A percentile compares a stretch with the other conserved stretches of the same genome.
phyloP scores from a whole-genome alignment of 306 rosid genomes.

The Trifolium dubium region DNA sequence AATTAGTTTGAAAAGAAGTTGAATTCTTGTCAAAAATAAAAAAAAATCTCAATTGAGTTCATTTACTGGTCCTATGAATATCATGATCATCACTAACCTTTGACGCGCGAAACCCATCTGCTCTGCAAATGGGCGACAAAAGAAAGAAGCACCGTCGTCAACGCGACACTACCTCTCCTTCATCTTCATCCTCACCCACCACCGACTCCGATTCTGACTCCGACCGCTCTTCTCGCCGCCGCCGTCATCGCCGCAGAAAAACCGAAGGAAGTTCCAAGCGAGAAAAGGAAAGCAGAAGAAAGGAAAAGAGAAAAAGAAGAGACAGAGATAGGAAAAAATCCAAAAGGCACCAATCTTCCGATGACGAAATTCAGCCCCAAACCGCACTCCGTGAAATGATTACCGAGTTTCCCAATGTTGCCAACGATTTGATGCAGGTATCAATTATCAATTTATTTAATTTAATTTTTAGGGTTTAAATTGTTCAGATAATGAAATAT shows the following conservation, averaged over 20 bases:
- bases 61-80: too few species aligned
- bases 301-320: constrained; percentile 52
- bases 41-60: too few species aligned
- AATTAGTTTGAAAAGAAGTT: too few species aligned
- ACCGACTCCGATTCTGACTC: constrained; percentile 48
- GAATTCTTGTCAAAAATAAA: too few species aligned
- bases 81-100: neutral
- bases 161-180: constrained; percentile 38
- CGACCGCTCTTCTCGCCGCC: constrained; percentile 62
- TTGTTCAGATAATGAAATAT: neutral
- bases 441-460: neutral
- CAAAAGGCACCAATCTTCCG: constrained; percentile 47
- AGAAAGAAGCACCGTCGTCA: constrained; percentile 53
- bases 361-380: constrained; percentile 58
- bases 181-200: constrained; percentile 54
- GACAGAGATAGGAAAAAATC: constrained; percentile 55
- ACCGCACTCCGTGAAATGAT: constrained; percentile 54
- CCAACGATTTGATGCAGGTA: constrained; percentile 79
- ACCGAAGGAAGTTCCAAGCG: constrained; percentile 55
- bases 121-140: constrained; percentile 52
- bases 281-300: constrained; percentile 52
- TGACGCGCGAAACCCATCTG: constrained; percentile 2
- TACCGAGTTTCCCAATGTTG: constrained; percentile 71
- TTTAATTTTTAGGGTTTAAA: neutral
- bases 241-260: constrained; percentile 51